A percentile compares a stretch with the other conserved stretches of the same genome.
Evolutionary conservation across 169 alveolate genomes (phyloP).

Genomic region (Plasmodium gaboni): DNA sequence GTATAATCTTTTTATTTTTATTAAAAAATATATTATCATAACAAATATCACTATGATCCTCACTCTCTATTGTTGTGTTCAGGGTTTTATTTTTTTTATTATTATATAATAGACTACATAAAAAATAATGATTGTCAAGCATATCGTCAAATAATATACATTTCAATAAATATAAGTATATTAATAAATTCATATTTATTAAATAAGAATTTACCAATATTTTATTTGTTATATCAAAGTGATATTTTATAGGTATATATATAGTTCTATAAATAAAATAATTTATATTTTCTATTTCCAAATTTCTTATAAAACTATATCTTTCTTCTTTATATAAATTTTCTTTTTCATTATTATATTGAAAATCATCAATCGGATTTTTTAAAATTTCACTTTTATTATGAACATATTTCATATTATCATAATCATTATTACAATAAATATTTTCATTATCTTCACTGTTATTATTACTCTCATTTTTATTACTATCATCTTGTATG

Average conservation of each 20-base stretch:
- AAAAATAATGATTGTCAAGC: constrained; percentile 3
- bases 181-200: constrained; percentile 18
- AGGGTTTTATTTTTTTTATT: not conserved
- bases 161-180: constrained; percentile 27
- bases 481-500: not conserved
- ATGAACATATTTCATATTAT: not conserved
- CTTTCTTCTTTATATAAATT: not conserved
- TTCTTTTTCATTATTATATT: not conserved
- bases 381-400: not conserved
- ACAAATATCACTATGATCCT: too few species aligned
- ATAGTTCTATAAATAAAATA: constrained; percentile 43
- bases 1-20: not conserved
- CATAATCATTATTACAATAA: not conserved
- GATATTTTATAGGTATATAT: constrained; percentile 32
- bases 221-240: constrained; percentile 20
- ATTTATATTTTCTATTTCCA: constrained; percentile 21
- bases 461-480: not conserved
- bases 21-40: not conserved
- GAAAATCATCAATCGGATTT: not conserved
- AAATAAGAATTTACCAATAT: constrained; percentile 26
- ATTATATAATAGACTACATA: not conserved
- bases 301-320: not conserved
- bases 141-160: constrained; percentile 16
- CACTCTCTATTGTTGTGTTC: not conserved
- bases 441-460: not conserved